These are phyloP conservation scores for Colletotrichum sp. DNA, from an alignment of 2,329 filamentous ascomycete genomes.

Conservation along the genomic window DNA sequence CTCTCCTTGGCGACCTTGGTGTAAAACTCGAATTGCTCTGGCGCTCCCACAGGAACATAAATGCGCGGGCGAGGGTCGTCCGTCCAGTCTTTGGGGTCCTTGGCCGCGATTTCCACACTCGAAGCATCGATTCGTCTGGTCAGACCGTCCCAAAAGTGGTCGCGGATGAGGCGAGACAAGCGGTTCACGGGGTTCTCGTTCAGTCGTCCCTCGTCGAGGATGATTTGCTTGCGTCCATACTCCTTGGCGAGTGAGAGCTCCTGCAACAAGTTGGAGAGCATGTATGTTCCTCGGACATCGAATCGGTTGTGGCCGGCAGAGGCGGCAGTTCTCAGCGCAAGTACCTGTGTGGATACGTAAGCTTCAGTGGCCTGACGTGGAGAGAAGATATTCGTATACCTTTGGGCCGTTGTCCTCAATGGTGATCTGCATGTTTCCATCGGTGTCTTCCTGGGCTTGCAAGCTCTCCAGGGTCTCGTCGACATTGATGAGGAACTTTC, in stretches of 20 bases:
- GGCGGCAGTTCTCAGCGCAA: slow-evolving; percentile 82
- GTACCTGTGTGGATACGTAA: slow-evolving; percentile 58
- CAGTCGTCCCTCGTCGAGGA: slow-evolving; percentile 87
- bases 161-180: slow-evolving; percentile 82
- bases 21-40: slow-evolving; percentile 92
- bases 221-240: slow-evolving; percentile 85
- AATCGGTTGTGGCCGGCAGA: slow-evolving; percentile 88
- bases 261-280: slow-evolving; percentile 95
- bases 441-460: slow-evolving; percentile 86
- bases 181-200: slow-evolving; percentile 96
- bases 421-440: slow-evolving; percentile 95
- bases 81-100: slow-evolving; percentile 96
- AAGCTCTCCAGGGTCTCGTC: slow-evolving; percentile 82
- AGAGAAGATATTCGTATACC: slow-evolving; percentile 47
- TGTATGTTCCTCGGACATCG: slow-evolving; percentile 94
- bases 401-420: slow-evolving; percentile 96
- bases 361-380: neutral
- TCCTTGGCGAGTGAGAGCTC: slow-evolving; percentile 93
- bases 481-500: slow-evolving; percentile 87
- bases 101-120: slow-evolving; percentile 83
- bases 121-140: slow-evolving; percentile 90
- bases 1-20: slow-evolving; percentile 76
- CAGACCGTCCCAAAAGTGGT: slow-evolving; percentile 91
- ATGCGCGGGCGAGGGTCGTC: slow-evolving; percentile 87
- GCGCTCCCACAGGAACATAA: slow-evolving; percentile 84